These are phyloP conservation scores for Sanghuangporus sanghuang DNA, from an alignment of 1,284 basidiomycete species.

Conservation along the genomic window DNA sequence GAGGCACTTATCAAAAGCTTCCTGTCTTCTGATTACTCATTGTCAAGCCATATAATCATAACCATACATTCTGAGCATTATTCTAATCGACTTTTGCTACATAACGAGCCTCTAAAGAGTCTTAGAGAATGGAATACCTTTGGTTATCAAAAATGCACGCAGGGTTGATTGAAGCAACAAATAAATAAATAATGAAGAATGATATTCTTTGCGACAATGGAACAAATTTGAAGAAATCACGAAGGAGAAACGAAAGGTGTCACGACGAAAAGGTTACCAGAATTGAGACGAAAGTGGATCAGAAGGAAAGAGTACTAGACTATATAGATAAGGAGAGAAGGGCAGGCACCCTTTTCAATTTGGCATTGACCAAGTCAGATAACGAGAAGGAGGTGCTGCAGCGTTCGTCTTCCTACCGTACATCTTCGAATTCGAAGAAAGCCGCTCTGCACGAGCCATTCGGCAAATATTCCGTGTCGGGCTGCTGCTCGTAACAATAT, in stretches of 20 bases:
- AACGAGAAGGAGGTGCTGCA: not conserved
- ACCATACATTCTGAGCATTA: not conserved
- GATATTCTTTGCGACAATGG: not conserved
- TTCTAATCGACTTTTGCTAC: not conserved
- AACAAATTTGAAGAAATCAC: no score
- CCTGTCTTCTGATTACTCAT: not conserved
- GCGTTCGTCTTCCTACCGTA: not conserved
- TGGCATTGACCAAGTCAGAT: not conserved
- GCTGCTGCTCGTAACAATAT: conserved; percentile 10
- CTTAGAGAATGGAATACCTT: not conserved
- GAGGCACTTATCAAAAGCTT: no score
- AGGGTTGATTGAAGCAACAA: not conserved
- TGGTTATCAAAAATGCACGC: not conserved
- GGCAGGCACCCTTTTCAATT: not conserved
- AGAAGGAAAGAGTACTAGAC: not conserved
- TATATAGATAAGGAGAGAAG: not conserved
- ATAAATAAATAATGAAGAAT: not conserved
- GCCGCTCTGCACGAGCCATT: not conserved
- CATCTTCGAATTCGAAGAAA: not conserved
- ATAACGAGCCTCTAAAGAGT: not conserved
- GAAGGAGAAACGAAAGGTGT: not conserved
- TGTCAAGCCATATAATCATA: not conserved
- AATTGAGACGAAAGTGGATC: not conserved
- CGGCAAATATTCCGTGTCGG: conserved; percentile 7
- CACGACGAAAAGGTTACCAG: not conserved